Base-by-base conservation (phyloP, 352 stramenopile genomes). In the Pythium insidiosum region DNA sequence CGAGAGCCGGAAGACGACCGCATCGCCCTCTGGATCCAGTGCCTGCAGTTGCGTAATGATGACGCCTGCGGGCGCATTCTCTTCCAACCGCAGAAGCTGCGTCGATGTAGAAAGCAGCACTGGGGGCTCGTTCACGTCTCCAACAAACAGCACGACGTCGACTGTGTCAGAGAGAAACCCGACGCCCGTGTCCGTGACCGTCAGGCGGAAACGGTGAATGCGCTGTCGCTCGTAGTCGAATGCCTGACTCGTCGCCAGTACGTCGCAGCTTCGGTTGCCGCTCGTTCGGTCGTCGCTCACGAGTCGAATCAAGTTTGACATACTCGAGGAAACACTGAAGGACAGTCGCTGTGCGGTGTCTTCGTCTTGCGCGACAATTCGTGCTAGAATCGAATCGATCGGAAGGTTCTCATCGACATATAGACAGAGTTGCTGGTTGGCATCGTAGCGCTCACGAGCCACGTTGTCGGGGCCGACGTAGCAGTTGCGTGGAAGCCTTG, bases 371-470 rank as follows among this genome's bases (percentile, higher is more conserved):
- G 68, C 68, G 29, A 47, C 37, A 15, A 80, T 45, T 5, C 41
- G 30, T 4, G 48, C 24, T 20, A 84, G 43, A 1, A 70, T 0
- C 15, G 57, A 58, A 6, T 46, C 58, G 23, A 55, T 21, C 10
- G 31, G 19, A 7, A 51, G 1, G 38, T 76, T 68, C 47, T 84
- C 71, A 9, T 48, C 37, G 1, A 62, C 55, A 43, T 61, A 46
- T 5, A 81, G 4, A 16, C 71, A 84, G 2, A 81, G 46, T 15
- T 84, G 63, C 11, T 70, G 38, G 44, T 84, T 84, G 3, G 30
- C 45, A 40, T 80, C 61, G 31, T 61, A 68, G 5, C 58, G 63
- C 30, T 81, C 43, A 13, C 54, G 58, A 5, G 50, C 34, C 0
- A 53, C 48, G 5, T 63, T 53, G 34, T 69, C 47, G 6, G 37